Conservation (phyloP, 2,329 filamentous ascomycete species). For the Calonectria hawksworthii region DNA sequence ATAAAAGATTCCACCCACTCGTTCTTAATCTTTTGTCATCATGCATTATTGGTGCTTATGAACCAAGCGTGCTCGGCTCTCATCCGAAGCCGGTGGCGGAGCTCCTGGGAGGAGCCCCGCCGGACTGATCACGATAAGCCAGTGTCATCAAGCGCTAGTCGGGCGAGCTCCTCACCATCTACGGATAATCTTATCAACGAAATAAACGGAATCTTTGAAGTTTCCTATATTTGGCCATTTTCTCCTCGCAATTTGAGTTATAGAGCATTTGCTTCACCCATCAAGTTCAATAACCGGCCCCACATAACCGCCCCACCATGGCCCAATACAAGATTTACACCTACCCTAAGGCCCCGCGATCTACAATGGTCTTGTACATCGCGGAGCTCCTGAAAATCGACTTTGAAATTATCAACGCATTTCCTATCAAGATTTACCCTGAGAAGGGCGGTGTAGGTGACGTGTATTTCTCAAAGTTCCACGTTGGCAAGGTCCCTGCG, state of each 20-base stretch:
- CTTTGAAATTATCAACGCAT: conserved; percentile 25
- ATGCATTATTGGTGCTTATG: not conserved
- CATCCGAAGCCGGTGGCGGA: not conserved
- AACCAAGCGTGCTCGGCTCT: not conserved
- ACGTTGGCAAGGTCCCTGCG: conserved; percentile 24
- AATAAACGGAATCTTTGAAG: not conserved
- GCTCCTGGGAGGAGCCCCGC: conserved; percentile 2
- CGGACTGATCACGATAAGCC: not conserved
- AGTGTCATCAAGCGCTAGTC: not conserved
- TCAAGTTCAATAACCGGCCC: too few relatives aligned
- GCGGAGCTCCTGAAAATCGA: conserved; percentile 26
- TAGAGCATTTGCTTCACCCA: not conserved
- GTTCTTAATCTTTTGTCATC: not conserved
- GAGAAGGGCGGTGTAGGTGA: conserved; percentile 28
- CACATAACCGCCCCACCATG: not conserved
- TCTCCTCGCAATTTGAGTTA: not conserved
- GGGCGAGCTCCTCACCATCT: not conserved
- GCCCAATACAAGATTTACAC: conserved; percentile 26
- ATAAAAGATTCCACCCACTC: not conserved
- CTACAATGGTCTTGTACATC: conserved; percentile 31
- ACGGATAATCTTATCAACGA: not conserved
- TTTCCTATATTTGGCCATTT: not conserved
- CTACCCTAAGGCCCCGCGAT: conserved; percentile 29
- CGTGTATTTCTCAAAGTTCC: conserved; percentile 28
- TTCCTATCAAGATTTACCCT: conserved; percentile 25